Evolutionary conservation across 1,284 basidiomycete species (phyloP), one percentile per base, ranked within the genome.

Genomic region (Macrocybe sp.): DNA sequence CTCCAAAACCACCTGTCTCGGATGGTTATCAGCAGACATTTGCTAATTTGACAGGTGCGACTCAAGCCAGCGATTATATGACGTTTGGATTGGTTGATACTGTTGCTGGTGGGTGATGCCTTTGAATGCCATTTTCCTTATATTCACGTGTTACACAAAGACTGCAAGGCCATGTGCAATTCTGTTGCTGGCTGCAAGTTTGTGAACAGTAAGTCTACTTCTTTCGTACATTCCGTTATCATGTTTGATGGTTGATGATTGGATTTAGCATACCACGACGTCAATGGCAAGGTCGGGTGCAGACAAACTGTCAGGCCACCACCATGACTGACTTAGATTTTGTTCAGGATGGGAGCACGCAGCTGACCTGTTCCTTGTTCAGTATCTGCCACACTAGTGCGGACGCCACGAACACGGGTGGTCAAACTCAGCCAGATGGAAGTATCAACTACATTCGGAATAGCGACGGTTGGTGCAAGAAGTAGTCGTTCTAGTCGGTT

Each of bases 71-170:
- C 45, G 69, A 65, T 46, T 75, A 68, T 51, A 40, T 67, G 55
- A 74, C 73, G 12, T 75, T 61, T 47, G 72, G 72, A 41, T 58
- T 75, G 11, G 72, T 74, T 10, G 69, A 72, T 39, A 72, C 68
- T n/a, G 58, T 72, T 44, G 61, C 54, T 41, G 65, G 73, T 72
- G 53, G 37, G 65, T 39, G 37, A 12, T 16, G 3, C 9, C 14
- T 5, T 49, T 22, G 37, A 5, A 11, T 4, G 12, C 8, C 9
- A 29, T n/a, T 34, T 12, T 7, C 12, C 12, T 12, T 7, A 22
- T 22, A 3, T 22, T 22, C 22, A 22, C 3, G 22, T 12, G 10
- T 32, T 46, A 28, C 12, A 12, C n/a, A 11, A 41, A 72, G 69
- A 69, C 30, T 75, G 73, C 57, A 59, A 64, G 52, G 58, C 65